Evolutionary conservation across 75 land plant species (phyloP), one percentile per base, ranked within the genome.

Genomic region (Sequoiadendron giganteum): DNA sequence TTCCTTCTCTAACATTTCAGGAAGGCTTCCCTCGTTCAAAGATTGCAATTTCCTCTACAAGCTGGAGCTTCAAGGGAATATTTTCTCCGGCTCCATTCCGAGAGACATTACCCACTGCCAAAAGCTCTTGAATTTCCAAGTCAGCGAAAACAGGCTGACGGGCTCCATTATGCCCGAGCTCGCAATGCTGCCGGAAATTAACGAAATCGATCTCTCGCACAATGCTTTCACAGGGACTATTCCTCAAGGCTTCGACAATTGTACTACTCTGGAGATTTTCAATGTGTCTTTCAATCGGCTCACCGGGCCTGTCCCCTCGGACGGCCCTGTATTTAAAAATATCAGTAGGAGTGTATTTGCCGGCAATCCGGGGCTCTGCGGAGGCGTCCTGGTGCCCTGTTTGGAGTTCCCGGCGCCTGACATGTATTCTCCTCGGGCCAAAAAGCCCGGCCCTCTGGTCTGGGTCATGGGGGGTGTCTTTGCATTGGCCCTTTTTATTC

Each of bases 321-420:
- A 89, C 36, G 93, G 96, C 3, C 47, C 91, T 0, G 36, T 92
- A 28, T 89, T 92, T 65, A 77, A 73, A 3, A 90, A 79, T 42
- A 86, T 94, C 32, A 88, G 88, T 6, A 85, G 84, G 28, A 91
- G 90, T 36, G 86, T 81, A 16, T 95, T 98, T 70, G 87, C 68
- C 36, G 99, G 99, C 34, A 98, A 98, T 89, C 91, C 90, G 0
- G 94, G 89, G 10, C 94, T 98, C 43, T 98, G 99, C 73, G 99
- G 99, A 18, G 93, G 87, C 1, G 70, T 88, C 11, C 56, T 97
- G 39, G 90, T 81, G 76, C 88, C 92, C 2, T 93, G 95, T 91
- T 65, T 54, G 13, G 80, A 84, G 14, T 58, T 13, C 39, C 32
- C 85, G 2, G 88, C 39, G 28, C 82, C 85, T 0, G 56, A 55